Conservation (phyloP, 2,329 filamentous ascomycete genomes). For the Tolypocladium guangdongense region DNA sequence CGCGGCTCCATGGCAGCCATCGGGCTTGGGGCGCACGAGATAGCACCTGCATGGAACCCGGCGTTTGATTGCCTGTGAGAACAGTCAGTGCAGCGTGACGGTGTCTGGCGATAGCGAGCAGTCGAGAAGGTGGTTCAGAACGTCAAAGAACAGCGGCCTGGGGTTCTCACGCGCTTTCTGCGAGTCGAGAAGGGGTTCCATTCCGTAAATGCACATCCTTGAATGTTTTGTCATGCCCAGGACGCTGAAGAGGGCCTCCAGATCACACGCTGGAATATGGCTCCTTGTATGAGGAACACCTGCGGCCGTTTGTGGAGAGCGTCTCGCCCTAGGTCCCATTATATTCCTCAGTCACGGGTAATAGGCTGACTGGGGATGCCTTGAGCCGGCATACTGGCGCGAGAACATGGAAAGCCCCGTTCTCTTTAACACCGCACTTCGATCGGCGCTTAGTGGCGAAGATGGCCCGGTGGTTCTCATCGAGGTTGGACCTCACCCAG, state of each 20-base stretch:
- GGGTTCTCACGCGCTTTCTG: constrained; percentile 19
- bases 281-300: not conserved
- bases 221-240: not conserved
- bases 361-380: constrained; percentile 9
- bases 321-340: constrained; percentile 2
- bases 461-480: constrained; percentile 4
- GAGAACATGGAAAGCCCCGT: constrained; percentile 19
- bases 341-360: constrained; percentile 19
- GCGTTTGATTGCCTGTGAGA: constrained; percentile 3
- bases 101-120: not conserved
- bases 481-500: constrained; percentile 13
- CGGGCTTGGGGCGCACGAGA: constrained; percentile 17
- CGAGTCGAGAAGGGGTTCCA: constrained; percentile 31
- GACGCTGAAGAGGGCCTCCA: not conserved
- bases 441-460: not conserved
- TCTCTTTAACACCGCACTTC: constrained; percentile 10
- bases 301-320: constrained; percentile 1
- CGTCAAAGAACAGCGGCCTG: constrained; percentile 9
- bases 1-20: constrained; percentile 11
- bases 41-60: constrained; percentile 9
- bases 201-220: constrained; percentile 17
- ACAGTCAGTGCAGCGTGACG: not conserved
- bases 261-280: constrained; percentile 3
- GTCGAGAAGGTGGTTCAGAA: not conserved
- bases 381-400: constrained; percentile 15